These are phyloP conservation scores for Letharia columbiana DNA, from an alignment of 495 filamentous ascomycete species.

Conservation along the genomic window DNA sequence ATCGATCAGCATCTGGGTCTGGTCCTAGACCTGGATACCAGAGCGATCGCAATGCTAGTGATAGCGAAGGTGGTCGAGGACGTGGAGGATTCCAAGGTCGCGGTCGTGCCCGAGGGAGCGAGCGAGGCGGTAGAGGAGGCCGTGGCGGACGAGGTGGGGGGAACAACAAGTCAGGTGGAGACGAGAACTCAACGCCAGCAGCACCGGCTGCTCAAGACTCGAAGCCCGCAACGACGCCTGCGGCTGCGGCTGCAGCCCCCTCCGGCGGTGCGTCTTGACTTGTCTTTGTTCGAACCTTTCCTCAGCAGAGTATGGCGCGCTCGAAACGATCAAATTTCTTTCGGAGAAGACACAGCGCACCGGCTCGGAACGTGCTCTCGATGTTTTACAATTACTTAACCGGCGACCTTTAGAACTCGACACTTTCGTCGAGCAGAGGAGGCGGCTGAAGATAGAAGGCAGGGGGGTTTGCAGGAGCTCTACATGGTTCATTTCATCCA, in stretches of 20 bases:
- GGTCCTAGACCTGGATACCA: constrained; percentile 58
- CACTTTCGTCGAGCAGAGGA: constrained; percentile 3
- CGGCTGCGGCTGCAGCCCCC: constrained; percentile 19
- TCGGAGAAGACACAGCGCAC: constrained; percentile 9
- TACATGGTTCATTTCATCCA: constrained; percentile 4
- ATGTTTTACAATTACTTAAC: constrained; percentile 11
- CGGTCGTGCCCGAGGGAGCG: constrained; percentile 38
- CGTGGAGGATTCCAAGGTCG: constrained; percentile 59
- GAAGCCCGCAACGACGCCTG: constrained; percentile 16
- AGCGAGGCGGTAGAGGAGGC: constrained; percentile 33
- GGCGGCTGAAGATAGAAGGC: constrained; percentile 3
- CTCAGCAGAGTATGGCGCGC: constrained; percentile 4
- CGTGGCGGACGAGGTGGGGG: constrained; percentile 39
- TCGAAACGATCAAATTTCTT: constrained; percentile 2
- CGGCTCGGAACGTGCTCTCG: constrained; percentile 1
- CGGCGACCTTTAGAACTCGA: constrained; percentile 11
- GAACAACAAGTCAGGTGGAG: constrained; percentile 36
- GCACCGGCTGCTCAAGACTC: constrained; percentile 15
- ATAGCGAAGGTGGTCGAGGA: constrained; percentile 60
- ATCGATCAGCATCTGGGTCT: constrained; percentile 47
- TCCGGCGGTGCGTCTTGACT: constrained; percentile 21
- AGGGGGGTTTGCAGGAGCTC: constrained; percentile 5
- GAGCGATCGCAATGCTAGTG: constrained; percentile 61
- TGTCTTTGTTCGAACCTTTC: neutral
- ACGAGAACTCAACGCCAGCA: constrained; percentile 22